Percentiles rank a stretch among this genome's conserved stretches.
Evolutionary conservation across 1,284 basidiomycete species (phyloP).

Genomic region (Papiliotrema nemorosa): DNA sequence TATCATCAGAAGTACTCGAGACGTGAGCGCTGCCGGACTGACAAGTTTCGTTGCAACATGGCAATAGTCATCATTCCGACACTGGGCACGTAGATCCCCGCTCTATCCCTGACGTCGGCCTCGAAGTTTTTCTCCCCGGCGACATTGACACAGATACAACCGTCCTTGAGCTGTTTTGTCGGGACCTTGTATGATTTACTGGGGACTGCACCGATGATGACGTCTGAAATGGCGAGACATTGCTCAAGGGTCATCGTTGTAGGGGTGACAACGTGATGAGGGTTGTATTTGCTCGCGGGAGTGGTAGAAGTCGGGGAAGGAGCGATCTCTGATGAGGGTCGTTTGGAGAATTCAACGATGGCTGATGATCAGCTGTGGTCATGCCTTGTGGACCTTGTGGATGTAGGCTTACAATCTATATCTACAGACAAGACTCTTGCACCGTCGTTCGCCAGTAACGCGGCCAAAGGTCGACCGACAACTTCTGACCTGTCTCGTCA

Average conservation of each 20-base stretch:
- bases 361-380: slow-evolving; percentile 25
- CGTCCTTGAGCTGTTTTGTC: slow-evolving; percentile 85
- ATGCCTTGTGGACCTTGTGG: background rate
- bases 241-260: slow-evolving; percentile 62
- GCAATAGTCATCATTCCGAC: slow-evolving; percentile 96
- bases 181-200: slow-evolving; percentile 82
- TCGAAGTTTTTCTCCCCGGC: slow-evolving; percentile 97
- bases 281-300: slow-evolving; percentile 58
- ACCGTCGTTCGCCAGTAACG: slow-evolving; percentile 90
- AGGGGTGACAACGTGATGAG: slow-evolving; percentile 76
- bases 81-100: slow-evolving; percentile 78
- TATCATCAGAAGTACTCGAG: slow-evolving; percentile 34
- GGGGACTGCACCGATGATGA: slow-evolving; percentile 87
- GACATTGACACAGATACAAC: slow-evolving; percentile 89
- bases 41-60: slow-evolving; percentile 94
- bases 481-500: slow-evolving; percentile 77
- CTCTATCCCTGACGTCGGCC: slow-evolving; percentile 84
- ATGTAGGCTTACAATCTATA: slow-evolving; percentile 66
- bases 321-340: slow-evolving; percentile 53
- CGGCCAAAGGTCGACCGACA: slow-evolving; percentile 90
- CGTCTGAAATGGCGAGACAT: slow-evolving; percentile 76
- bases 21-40: slow-evolving; percentile 37
- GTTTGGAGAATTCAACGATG: slow-evolving; percentile 76
- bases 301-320: background rate
- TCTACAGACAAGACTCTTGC: slow-evolving; percentile 92